Conservation (phyloP, 2,329 filamentous ascomycete genomes). For the Coniochaeta hoffmannii region DNA sequence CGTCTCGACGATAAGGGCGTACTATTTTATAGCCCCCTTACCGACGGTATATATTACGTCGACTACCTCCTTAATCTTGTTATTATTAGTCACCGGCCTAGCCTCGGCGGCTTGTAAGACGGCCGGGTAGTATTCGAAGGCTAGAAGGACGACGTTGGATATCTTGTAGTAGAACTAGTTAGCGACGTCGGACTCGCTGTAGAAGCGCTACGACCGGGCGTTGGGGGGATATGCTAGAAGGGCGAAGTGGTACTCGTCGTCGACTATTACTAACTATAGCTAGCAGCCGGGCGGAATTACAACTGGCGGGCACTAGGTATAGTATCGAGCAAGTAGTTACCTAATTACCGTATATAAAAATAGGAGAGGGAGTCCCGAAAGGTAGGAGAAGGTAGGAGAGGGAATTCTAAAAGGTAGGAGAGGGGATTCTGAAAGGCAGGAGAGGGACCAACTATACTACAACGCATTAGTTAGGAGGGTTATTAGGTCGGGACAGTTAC, state of each 20-base stretch:
- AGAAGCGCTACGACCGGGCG: not conserved
- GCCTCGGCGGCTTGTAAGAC: not conserved
- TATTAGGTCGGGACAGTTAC: too few species aligned
- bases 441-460: too few species aligned
- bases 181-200: not conserved
- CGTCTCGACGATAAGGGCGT: not conserved
- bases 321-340: too few species aligned
- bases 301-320: too few species aligned
- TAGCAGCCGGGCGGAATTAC: too few species aligned
- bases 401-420: too few species aligned
- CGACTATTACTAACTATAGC: not conserved
- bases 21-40: not conserved
- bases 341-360: too few species aligned
- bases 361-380: too few species aligned
- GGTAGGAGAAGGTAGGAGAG: too few species aligned
- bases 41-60: not conserved
- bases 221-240: not conserved
- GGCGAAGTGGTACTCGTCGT: not conserved
- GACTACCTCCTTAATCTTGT: not conserved
- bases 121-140: not conserved
- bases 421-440: too few species aligned
- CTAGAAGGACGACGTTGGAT: not conserved
- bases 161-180: not conserved
- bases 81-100: not conserved
- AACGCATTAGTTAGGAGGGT: too few species aligned